phyloP scores from a whole-genome alignment of 192 early-diverging fungal species.

The Entophlyctis luteolus region DNA sequence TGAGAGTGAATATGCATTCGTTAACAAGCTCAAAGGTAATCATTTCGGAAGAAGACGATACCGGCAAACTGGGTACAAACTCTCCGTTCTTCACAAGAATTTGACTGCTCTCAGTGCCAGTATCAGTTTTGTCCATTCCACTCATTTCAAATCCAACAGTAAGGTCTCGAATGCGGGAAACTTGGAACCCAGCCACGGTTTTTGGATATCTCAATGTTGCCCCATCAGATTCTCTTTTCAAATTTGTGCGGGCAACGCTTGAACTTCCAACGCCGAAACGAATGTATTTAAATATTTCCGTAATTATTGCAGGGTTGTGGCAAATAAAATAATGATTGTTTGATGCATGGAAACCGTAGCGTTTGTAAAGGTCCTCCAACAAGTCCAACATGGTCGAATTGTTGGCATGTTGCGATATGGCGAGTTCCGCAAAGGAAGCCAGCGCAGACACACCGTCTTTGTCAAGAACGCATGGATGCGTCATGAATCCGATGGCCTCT shows the following conservation, averaged over 20 bases:
- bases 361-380: constrained; percentile 69
- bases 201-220: constrained; percentile 65
- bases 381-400: constrained; percentile 62
- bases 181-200: constrained; percentile 61
- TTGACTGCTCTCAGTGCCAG: background rate
- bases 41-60: constrained; percentile 79
- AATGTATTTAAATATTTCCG: constrained; percentile 74
- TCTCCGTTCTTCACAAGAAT: constrained; percentile 27
- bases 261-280: constrained; percentile 56
- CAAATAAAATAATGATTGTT: constrained; percentile 88
- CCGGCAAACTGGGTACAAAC: constrained; percentile 64
- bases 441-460: constrained; percentile 90
- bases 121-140: constrained; percentile 45
- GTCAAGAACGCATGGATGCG: constrained; percentile 72
- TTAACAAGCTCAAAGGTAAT: constrained; percentile 67
- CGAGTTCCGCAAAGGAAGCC: constrained; percentile 70
- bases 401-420: constrained; percentile 59
- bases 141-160: constrained; percentile 76
- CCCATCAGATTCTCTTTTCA: constrained; percentile 6
- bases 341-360: constrained; percentile 81
- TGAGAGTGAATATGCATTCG: constrained; percentile 21
- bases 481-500: constrained; percentile 87
- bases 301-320: constrained; percentile 65
- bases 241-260: background rate
- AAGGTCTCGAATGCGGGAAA: constrained; percentile 77